These are phyloP conservation scores for Ceriops decandra DNA, from an alignment of 345 rosid species.

Conservation along the genomic window DNA sequence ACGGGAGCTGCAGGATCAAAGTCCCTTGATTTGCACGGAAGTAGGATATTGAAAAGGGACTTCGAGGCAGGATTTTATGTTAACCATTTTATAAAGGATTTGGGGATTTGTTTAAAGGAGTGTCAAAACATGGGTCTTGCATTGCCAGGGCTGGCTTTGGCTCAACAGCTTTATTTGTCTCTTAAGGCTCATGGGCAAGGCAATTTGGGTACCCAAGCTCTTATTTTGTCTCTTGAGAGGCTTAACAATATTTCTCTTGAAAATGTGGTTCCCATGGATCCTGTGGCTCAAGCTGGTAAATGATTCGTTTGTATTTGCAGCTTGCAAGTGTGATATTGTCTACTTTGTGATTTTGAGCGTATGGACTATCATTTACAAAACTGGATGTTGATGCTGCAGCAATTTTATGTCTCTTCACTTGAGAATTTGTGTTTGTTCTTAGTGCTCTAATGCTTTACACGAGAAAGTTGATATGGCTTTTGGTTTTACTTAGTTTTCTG, in stretches of 20 bases:
- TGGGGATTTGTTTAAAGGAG: conserved; percentile 84
- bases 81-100: conserved; percentile 79
- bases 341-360: neutral
- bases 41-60: conserved; percentile 70
- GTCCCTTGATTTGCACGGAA: conserved; percentile 60
- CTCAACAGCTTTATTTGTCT: conserved; percentile 87
- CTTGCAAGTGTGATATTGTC: neutral
- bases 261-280: conserved; percentile 11
- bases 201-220: conserved; percentile 69
- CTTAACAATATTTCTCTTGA: conserved; percentile 63
- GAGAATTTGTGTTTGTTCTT: neutral
- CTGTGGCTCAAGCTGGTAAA: conserved; percentile 18
- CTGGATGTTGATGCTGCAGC: too few species aligned
- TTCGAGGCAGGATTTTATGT: conserved; percentile 81
- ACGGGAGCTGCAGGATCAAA: conserved; percentile 74
- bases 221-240: conserved; percentile 77
- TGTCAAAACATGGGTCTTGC: conserved; percentile 86
- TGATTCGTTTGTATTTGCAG: neutral
- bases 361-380: neutral
- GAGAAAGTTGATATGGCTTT: too few species aligned
- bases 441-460: too few species aligned
- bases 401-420: too few species aligned
- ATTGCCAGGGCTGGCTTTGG: conserved; percentile 78
- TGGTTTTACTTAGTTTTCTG: too few species aligned
- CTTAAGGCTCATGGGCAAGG: conserved; percentile 90